phyloP scores from a whole-genome alignment of 106 monocot genomes.

The Acanthochlamys bracteata region DNA sequence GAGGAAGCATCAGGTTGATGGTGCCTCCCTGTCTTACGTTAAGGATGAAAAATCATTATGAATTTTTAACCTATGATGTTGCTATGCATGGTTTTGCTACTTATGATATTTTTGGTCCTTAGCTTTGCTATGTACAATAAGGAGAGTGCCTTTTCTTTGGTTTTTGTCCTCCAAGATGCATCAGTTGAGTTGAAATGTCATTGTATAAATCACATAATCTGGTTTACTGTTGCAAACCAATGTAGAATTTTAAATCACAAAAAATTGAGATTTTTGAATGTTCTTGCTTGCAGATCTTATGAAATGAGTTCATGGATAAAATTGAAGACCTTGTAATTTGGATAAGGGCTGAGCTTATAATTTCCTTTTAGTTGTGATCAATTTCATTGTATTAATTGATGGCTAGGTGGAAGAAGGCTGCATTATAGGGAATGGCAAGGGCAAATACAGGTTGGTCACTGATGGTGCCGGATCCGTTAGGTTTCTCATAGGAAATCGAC shows the following conservation, averaged over 20 bases:
- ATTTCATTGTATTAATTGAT: background rate
- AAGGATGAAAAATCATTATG: slow-evolving; percentile 19
- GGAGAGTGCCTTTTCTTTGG: background rate
- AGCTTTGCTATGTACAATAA: slow-evolving; percentile 3
- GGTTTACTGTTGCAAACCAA: background rate
- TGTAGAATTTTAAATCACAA: background rate
- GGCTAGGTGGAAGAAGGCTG: background rate
- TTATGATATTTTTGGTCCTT: too few relatives aligned
- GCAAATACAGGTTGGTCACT: background rate
- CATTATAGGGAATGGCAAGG: background rate
- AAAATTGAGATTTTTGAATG: background rate
- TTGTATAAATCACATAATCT: background rate
- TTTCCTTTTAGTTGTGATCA: background rate
- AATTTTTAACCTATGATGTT: background rate
- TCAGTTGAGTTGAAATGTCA: background rate
- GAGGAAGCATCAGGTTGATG: slow-evolving; percentile 23
- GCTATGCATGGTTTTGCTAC: too few relatives aligned
- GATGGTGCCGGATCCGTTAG: background rate
- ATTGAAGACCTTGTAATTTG: background rate
- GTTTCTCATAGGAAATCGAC: background rate
- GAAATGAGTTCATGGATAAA: background rate
- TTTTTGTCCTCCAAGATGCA: background rate
- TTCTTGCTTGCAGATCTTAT: background rate
- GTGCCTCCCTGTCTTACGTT: slow-evolving; percentile 20
- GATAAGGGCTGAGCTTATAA: background rate